Conservation (phyloP, 805 yeast species). For the Wickerhamomyces xylosicus region DNA sequence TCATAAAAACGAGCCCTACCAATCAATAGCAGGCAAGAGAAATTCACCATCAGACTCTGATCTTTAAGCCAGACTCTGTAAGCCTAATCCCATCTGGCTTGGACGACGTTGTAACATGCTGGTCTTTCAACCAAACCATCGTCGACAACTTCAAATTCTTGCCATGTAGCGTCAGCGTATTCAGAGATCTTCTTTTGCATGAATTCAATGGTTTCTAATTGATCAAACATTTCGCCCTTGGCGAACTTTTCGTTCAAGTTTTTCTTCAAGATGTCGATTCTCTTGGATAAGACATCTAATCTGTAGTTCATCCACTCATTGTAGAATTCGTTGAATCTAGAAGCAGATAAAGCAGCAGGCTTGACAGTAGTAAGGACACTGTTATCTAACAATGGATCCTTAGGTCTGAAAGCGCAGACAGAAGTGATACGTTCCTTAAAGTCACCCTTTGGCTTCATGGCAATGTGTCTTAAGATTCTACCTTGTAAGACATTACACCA, state of each 20-base stretch:
- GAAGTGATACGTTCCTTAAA: constrained; percentile 31
- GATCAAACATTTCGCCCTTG: constrained; percentile 25
- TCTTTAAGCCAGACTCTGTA: no score
- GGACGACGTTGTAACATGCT: constrained; percentile 11
- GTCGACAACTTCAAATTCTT: constrained; percentile 26
- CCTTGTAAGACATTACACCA: constrained; percentile 41
- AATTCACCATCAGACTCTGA: no score
- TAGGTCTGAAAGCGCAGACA: constrained; percentile 32
- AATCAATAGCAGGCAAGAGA: no score
- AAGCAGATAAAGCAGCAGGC: constrained; percentile 27
- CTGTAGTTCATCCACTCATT: constrained; percentile 31
- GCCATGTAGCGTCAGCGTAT: constrained; percentile 22
- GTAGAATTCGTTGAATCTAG: constrained; percentile 28
- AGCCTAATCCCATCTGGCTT: constrained; percentile 11
- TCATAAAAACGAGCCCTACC: no score
- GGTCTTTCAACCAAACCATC: constrained; percentile 19
- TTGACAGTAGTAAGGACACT: constrained; percentile 32
- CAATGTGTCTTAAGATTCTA: constrained; percentile 34
- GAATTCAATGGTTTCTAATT: constrained; percentile 23
- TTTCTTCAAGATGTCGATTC: constrained; percentile 20
- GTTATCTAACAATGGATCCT: constrained; percentile 26
- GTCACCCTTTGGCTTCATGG: constrained; percentile 30
- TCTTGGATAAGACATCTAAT: constrained; percentile 23
- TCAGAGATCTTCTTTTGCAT: constrained; percentile 18
- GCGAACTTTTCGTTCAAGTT: constrained; percentile 15